A percentile compares a stretch with the other conserved stretches of the same genome.
These are phyloP conservation scores for Vigna trinervia DNA, from an alignment of 306 rosid genomes.

Conservation along the genomic window DNA sequence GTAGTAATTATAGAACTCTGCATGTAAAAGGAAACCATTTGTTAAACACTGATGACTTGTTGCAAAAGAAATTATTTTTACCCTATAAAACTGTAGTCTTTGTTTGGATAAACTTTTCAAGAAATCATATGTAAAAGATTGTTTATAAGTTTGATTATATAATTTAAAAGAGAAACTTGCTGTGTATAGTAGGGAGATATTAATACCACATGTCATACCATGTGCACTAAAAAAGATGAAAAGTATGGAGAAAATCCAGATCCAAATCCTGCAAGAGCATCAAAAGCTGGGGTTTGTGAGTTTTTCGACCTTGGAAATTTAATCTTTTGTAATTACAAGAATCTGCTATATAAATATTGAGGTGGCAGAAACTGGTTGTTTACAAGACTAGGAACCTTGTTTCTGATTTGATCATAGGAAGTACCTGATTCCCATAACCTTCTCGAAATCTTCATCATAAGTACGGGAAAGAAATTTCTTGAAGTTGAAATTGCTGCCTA, in stretches of 20 bases:
- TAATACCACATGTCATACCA: conserved; percentile 48
- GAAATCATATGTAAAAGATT: no score
- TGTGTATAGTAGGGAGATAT: not conserved
- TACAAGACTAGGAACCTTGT: not conserved
- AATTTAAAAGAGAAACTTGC: no score
- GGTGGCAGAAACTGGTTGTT: not conserved
- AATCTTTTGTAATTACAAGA: not conserved
- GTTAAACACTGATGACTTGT: conserved; percentile 13
- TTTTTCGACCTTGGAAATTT: not conserved
- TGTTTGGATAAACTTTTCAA: not conserved
- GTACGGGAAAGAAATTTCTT: conserved; percentile 64
- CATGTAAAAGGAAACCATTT: conserved; percentile 23
- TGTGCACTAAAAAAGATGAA: conserved; percentile 66
- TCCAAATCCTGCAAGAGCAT: conserved; percentile 63
- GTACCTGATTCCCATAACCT: conserved; percentile 66
- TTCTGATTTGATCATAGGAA: not conserved
- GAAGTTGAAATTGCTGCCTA: conserved; percentile 63
- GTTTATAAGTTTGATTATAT: no score
- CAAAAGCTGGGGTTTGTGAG: conserved; percentile 17
- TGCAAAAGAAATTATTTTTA: not conserved
- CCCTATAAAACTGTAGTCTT: not conserved
- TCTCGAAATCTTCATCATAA: conserved; percentile 70
- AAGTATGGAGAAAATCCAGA: conserved; percentile 65
- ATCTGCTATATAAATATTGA: not conserved
- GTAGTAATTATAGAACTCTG: conserved; percentile 69